A percentile compares a stretch with the other conserved stretches of the same genome.
Conservation (phyloP, 768 basidiomycete species). For the Pleurotus sapidus region DNA sequence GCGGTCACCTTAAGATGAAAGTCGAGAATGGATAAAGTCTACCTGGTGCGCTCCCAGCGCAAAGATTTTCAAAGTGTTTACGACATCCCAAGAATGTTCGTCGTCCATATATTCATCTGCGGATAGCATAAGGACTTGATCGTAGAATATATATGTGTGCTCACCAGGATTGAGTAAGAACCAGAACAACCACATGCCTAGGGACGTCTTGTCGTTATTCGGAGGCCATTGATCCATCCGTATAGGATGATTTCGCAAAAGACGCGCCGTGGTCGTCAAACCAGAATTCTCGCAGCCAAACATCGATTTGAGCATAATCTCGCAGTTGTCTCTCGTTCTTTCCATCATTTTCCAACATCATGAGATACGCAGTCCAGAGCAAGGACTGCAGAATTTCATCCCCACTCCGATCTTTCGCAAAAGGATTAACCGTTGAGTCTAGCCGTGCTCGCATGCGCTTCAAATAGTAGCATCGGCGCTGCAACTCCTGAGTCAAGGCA, state of each 20-base stretch:
- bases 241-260: slow-evolving; percentile 36
- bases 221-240: slow-evolving; percentile 53
- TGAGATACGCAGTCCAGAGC: slow-evolving; percentile 67
- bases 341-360: slow-evolving; percentile 81
- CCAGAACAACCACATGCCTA: slow-evolving; percentile 84
- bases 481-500: slow-evolving; percentile 60
- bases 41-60: slow-evolving; percentile 68
- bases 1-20: slow-evolving; percentile 9
- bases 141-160: slow-evolving; percentile 18
- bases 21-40: slow-evolving; percentile 5
- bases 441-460: slow-evolving; percentile 49
- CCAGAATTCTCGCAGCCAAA: slow-evolving; percentile 68
- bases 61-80: slow-evolving; percentile 53
- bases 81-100: slow-evolving; percentile 39
- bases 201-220: slow-evolving; percentile 45
- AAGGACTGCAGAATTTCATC: slow-evolving; percentile 35
- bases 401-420: slow-evolving; percentile 21
- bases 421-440: slow-evolving; percentile 29
- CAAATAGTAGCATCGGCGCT: slow-evolving; percentile 55
- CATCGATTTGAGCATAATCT: slow-evolving; percentile 60
- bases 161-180: slow-evolving; percentile 60
- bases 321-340: slow-evolving; percentile 69
- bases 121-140: neutral
- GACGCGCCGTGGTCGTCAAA: slow-evolving; percentile 61
- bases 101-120: slow-evolving; percentile 48